Percentiles rank a stretch among this genome's conserved stretches.
These are phyloP conservation scores for Zasmidium angulare DNA, from an alignment of 2,329 filamentous ascomycete species.

Conservation along the genomic window DNA sequence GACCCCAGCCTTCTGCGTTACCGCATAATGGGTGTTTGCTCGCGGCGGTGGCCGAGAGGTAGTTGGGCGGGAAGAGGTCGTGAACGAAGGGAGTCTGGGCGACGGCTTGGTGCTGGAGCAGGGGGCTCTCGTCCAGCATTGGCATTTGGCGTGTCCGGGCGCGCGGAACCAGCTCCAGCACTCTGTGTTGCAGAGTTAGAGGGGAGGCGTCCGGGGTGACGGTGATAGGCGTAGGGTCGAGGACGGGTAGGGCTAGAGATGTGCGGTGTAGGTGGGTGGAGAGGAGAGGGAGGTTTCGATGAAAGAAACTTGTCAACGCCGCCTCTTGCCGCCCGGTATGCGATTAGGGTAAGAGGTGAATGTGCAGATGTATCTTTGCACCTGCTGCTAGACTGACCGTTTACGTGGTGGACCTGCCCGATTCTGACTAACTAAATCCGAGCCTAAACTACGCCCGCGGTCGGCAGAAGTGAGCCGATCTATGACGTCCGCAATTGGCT, in stretches of 20 bases:
- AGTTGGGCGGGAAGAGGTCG: slow-evolving; percentile 27
- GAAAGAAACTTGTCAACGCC: slow-evolving; percentile 3
- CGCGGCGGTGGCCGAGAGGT: slow-evolving; percentile 28
- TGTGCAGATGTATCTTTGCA: neutral
- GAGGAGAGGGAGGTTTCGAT: neutral
- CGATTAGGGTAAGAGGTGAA: no score
- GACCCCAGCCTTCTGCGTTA: slow-evolving; percentile 93
- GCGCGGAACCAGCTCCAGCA: slow-evolving; percentile 9
- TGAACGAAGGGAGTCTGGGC: slow-evolving; percentile 5
- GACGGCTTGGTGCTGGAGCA: slow-evolving; percentile 13
- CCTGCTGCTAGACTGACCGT: no score
- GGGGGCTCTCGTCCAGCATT: slow-evolving; percentile 20
- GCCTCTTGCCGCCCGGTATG: neutral
- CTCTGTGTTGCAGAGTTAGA: neutral
- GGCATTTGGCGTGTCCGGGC: slow-evolving; percentile 14
- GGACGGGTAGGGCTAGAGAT: neutral
- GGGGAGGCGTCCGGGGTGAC: no score
- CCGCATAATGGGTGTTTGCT: slow-evolving; percentile 72
- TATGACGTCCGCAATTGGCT: neutral
- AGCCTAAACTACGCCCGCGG: neutral
- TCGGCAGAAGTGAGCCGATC: neutral
- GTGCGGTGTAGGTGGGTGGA: slow-evolving; percentile 2
- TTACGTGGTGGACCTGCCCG: neutral
- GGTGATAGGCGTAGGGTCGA: neutral
- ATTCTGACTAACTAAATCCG: neutral